A percentile compares a stretch with the other conserved stretches of the same genome.
phyloP scores from a whole-genome alignment of 805 yeast genomes.

The Myxozyma monticola region DNA sequence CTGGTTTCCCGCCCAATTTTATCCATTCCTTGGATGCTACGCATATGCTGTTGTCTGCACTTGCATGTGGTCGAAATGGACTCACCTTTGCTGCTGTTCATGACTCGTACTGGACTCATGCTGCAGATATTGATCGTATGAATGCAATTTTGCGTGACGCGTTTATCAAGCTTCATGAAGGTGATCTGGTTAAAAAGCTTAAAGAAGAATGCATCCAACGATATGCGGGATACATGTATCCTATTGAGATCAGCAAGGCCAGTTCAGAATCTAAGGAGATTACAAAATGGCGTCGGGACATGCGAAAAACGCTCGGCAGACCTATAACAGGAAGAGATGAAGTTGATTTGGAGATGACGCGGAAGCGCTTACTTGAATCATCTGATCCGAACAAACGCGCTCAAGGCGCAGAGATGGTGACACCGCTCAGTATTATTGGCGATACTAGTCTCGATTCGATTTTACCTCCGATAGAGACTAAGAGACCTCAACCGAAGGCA shows the following conservation, averaged over 20 bases:
- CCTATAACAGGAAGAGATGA: constrained; percentile 69
- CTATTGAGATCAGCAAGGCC: constrained; percentile 53
- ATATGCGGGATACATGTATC: constrained; percentile 68
- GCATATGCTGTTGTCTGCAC: constrained; percentile 90
- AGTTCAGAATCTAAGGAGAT: constrained; percentile 56
- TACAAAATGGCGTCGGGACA: constrained; percentile 30
- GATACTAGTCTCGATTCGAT: constrained; percentile 12
- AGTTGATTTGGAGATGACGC: constrained; percentile 63
- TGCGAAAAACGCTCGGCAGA: constrained; percentile 46
- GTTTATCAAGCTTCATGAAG: constrained; percentile 74
- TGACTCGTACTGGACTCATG: constrained; percentile 98
- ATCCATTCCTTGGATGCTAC: constrained; percentile 96
- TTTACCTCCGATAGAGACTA: constrained; percentile 1
- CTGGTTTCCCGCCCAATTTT: constrained; percentile 94
- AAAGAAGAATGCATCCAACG: constrained; percentile 79
- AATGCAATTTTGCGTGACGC: constrained; percentile 69
- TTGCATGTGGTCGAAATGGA: constrained; percentile 63
- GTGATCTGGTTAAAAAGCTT: constrained; percentile 67
- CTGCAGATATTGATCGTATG: constrained; percentile 75
- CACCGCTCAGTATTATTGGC: constrained; percentile 61
- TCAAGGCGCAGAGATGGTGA: constrained; percentile 57
- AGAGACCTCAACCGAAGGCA: neutral
- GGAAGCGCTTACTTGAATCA: constrained; percentile 57
- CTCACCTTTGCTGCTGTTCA: constrained; percentile 91
- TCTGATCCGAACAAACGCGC: constrained; percentile 50